phyloP scores from a whole-genome alignment of 2,329 filamentous ascomycete species.

The Zymoseptoria pseudotritici region DNA sequence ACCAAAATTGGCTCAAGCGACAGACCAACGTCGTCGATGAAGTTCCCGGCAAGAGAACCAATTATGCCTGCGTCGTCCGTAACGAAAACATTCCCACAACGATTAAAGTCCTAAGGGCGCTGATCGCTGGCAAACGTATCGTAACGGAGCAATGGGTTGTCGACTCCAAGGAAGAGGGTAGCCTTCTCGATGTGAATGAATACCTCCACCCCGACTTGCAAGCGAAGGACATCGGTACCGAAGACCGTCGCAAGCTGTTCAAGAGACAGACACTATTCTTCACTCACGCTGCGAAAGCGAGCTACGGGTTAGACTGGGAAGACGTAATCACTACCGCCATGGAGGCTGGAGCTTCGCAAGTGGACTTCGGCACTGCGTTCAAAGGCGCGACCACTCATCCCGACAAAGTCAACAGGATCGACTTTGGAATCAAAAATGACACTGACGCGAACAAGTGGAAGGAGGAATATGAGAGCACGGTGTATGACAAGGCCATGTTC shows the following conservation, averaged over 20 bases:
- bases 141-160: conserved; percentile 42
- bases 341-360: conserved; percentile 32
- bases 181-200: conserved; percentile 32
- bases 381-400: conserved; percentile 18
- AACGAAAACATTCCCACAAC: conserved; percentile 35
- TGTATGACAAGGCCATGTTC: conserved; percentile 39
- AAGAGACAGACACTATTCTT: conserved; percentile 43
- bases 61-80: conserved; percentile 32
- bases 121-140: conserved; percentile 38
- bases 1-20: conserved; percentile 29
- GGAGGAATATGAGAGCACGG: conserved; percentile 28
- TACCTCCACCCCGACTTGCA: conserved; percentile 13
- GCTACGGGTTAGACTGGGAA: conserved; percentile 31
- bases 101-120: conserved; percentile 38
- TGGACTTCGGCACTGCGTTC: conserved; percentile 18
- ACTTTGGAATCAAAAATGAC: conserved; percentile 35
- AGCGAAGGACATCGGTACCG: conserved; percentile 23
- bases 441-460: conserved; percentile 29
- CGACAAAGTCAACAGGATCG: conserved; percentile 23
- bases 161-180: conserved; percentile 30
- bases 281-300: conserved; percentile 33
- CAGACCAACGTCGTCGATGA: conserved; percentile 26
- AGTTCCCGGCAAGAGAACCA: conserved; percentile 26
- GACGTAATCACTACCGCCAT: conserved; percentile 34
- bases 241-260: conserved; percentile 40